Conservation (phyloP, 176 grass and related monocot species). For the Zea luxurians region DNA sequence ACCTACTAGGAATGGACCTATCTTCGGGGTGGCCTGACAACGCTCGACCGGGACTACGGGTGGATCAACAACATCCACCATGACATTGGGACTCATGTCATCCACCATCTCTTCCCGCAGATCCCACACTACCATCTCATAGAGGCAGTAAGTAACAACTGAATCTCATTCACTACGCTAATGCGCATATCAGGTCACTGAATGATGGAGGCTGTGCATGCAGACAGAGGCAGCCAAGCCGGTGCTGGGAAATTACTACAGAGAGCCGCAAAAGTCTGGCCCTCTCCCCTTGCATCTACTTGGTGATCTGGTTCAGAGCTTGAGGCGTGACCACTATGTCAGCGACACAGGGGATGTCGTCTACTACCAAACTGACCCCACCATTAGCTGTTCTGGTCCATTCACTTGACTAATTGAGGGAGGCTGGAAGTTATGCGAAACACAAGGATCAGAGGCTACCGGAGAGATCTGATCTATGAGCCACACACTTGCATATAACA, state of each 20-base stretch:
- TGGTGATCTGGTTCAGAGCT: slow-evolving; percentile 46
- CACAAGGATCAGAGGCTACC: not conserved
- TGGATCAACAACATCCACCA: slow-evolving; percentile 93
- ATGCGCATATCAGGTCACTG: not conserved
- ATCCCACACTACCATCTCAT: slow-evolving; percentile 92
- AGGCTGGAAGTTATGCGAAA: too few relatives aligned
- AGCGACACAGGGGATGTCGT: slow-evolving; percentile 53
- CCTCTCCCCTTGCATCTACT: slow-evolving; percentile 73
- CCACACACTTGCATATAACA: not conserved
- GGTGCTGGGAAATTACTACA: slow-evolving; percentile 91
- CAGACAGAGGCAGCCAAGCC: slow-evolving; percentile 91
- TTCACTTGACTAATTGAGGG: not conserved
- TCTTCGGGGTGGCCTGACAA: slow-evolving; percentile 83
- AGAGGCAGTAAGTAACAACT: slow-evolving; percentile 60
- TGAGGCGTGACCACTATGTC: slow-evolving; percentile 43
- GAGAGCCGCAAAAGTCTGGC: slow-evolving; percentile 75
- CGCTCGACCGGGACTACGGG: slow-evolving; percentile 90
- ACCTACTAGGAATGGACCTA: slow-evolving; percentile 80
- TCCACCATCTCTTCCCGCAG: slow-evolving; percentile 93
- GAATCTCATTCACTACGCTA: too few relatives aligned
- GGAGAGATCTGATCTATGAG: not conserved
- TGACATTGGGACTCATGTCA: slow-evolving; percentile 95
- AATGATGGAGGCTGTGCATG: not conserved
- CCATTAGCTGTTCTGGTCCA: not conserved
- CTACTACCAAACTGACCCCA: slow-evolving; percentile 59